These are phyloP conservation scores for Mycosphaerella arachidis DNA, from an alignment of 2,329 filamentous ascomycete genomes.

Conservation along the genomic window DNA sequence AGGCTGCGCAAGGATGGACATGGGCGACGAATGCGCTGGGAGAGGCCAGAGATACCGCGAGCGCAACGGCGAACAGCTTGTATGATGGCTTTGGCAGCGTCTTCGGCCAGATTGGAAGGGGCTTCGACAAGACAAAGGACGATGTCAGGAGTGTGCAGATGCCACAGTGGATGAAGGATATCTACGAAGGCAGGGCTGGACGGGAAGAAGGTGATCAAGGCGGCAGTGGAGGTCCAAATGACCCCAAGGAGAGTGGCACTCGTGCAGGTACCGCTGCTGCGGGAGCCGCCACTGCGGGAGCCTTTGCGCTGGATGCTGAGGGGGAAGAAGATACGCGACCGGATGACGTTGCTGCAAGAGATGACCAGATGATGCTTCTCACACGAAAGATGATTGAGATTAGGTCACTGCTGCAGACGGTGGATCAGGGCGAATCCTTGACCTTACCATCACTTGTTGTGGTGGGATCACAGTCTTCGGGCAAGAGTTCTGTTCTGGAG, in stretches of 20 bases:
- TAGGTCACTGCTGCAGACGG: constrained; percentile 79
- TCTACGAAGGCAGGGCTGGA: constrained; percentile 41
- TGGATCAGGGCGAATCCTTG: constrained; percentile 84
- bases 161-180: constrained; percentile 71
- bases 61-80: constrained; percentile 62
- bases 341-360: constrained; percentile 65
- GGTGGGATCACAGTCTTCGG: constrained; percentile 95
- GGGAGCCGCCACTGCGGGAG: constrained; percentile 66
- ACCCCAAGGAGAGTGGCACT: constrained; percentile 40
- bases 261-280: constrained; percentile 56
- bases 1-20: constrained; percentile 76
- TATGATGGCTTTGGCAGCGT: constrained; percentile 70
- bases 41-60: constrained; percentile 65
- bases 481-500: constrained; percentile 95
- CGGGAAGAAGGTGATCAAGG: constrained; percentile 32
- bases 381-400: constrained; percentile 99
- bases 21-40: constrained; percentile 73
- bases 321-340: constrained; percentile 58
- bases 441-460: constrained; percentile 97
- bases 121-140: constrained; percentile 80
- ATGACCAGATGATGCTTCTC: constrained; percentile 99
- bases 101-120: constrained; percentile 71
- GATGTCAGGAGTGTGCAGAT: constrained; percentile 46
- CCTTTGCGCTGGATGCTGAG: constrained; percentile 71
- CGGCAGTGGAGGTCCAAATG: constrained; percentile 36